Base-by-base conservation (phyloP, 371 early-diverging fungal genomes). In the Mucor lusitanicus region DNA sequence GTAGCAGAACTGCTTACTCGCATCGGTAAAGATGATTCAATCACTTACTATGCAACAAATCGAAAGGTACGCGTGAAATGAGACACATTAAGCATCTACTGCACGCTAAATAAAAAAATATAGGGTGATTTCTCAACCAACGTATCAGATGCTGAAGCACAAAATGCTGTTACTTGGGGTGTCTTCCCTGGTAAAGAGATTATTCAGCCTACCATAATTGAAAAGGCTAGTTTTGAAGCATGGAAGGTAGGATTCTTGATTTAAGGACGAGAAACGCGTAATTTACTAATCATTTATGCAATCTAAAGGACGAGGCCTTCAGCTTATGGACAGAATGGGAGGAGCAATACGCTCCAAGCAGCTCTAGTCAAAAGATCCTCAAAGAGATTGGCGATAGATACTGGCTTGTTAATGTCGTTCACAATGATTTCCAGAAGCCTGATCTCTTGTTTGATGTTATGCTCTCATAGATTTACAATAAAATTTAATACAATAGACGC, bases 141-240 rank as follows among this genome's bases (percentile, higher is more conserved):
- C 70, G 85, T 78, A 23, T 59, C 70, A 35, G 76, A 82, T 23
- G 67, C 59, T 13, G 83, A 77, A n/a, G 79, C 53, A 48, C 79
- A 75, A 59, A 95, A 94, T 65, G 95, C 95, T 2, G 91, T 98
- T 17, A 96, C 97, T 1, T 98, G 98, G 98, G 98, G 97, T 48
- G 97, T 97, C 25, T 98, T 98, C 76, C 96, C 97, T 5, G 96
- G 95, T 35, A 91, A 94, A 68, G 95, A 96, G 70, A 93, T 98
- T 61, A 88, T 96, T 58, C 97, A 98, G 73, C 94, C 97, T 1
- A 96, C 98, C 9, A 87, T 96, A 17, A 95, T 97, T 58, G 97
- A 97, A 66, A 82, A 87, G 63, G 89, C 86, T 44, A 91, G 90
- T 68, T 97, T 98, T 79, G 81, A 92, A 74, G 92, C 96, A 3